Evolutionary conservation across 352 stramenopile genomes (phyloP).

Genomic region (Pythium monospermum): DNA sequence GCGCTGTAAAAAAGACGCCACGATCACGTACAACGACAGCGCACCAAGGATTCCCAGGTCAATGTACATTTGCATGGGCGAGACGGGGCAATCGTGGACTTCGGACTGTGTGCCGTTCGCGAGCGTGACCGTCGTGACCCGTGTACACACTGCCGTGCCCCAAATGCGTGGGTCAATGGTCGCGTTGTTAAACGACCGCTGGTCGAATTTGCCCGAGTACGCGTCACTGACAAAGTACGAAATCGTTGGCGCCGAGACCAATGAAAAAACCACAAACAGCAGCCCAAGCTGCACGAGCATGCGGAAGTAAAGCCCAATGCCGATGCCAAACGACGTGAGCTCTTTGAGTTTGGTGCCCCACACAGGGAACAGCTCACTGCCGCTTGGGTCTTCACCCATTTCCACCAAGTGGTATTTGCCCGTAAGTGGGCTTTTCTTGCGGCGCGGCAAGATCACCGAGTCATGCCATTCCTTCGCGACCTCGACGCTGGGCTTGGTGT

Average conservation of each 20-base stretch:
- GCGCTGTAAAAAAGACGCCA: slow-evolving; percentile 35
- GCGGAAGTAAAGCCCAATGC: slow-evolving; percentile 74
- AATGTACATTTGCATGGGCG: slow-evolving; percentile 45
- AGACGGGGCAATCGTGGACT: slow-evolving; percentile 50
- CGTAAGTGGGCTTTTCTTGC: slow-evolving; percentile 32
- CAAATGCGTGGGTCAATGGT: slow-evolving; percentile 46
- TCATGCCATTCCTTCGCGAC: slow-evolving; percentile 48
- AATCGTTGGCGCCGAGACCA: slow-evolving; percentile 53
- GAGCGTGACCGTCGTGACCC: slow-evolving; percentile 18
- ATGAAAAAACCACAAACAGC: slow-evolving; percentile 51
- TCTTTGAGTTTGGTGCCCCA: slow-evolving; percentile 52
- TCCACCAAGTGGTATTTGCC: slow-evolving; percentile 49
- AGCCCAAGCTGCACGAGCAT: slow-evolving; percentile 53
- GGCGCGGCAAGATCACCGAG: slow-evolving; percentile 51
- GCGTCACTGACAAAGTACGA: slow-evolving; percentile 57
- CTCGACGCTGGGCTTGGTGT: slow-evolving; percentile 33
- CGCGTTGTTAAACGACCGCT: slow-evolving; percentile 25
- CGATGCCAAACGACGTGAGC: slow-evolving; percentile 68
- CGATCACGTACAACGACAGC: slow-evolving; percentile 42
- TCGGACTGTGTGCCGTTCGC: slow-evolving; percentile 8
- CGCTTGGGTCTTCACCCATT: slow-evolving; percentile 54
- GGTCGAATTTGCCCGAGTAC: slow-evolving; percentile 44
- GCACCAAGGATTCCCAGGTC: slow-evolving; percentile 51
- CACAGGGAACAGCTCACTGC: slow-evolving; percentile 57
- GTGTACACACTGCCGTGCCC: slow-evolving; percentile 56